Evolutionary conservation across 495 filamentous ascomycete species (phyloP), one percentile per base, ranked within the genome.

Genomic region (Pyrenula massariospora): DNA sequence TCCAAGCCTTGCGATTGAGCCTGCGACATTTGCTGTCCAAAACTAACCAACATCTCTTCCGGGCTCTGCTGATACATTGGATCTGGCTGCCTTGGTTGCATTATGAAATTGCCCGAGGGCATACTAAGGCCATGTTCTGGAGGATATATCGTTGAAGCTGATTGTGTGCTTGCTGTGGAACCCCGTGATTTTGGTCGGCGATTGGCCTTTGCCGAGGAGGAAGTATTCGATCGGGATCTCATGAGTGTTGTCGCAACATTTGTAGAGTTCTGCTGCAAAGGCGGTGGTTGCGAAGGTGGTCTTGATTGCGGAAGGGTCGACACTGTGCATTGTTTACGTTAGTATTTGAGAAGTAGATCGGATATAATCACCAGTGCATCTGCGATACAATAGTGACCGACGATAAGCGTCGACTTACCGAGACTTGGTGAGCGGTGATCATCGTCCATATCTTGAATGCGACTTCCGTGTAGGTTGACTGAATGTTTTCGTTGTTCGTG

Each of bases 91-190:
- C 69, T 80, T 77, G 63, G 73, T 62, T 60, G 81, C 74, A 36
- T 74, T 75, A 19, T 76, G 63, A 36, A 75, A 74, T 22, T 62
- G 65, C 56, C 77, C 76, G 58, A 74, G 64, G 31, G 77, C 65
- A 59, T 82, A 78, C 56, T 84, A 81, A 47, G 87, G 83, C 78
- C 79, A 50, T 85, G 77, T 59, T 87, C 86, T 5, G n/a, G 22
- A 24, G 10, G 50, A 24, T 20, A 8, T 20, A 24, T 24, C 25
- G 84, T 86, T 5, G 78, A 75, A 63, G 75, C 78, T 60, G 84
- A 90, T 59, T 84, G 86, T 12, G 84, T 80, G 54, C 88, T 92
- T n/a, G 88, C 83, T 2, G 89, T 93, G 50, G 90, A 96, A 47
- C 86, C 89, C 70, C 88, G 77, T 24, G 90, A 95, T 25, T 82